Conservation (phyloP, 805 yeast genomes). For the Nakazawaea populi region DNA sequence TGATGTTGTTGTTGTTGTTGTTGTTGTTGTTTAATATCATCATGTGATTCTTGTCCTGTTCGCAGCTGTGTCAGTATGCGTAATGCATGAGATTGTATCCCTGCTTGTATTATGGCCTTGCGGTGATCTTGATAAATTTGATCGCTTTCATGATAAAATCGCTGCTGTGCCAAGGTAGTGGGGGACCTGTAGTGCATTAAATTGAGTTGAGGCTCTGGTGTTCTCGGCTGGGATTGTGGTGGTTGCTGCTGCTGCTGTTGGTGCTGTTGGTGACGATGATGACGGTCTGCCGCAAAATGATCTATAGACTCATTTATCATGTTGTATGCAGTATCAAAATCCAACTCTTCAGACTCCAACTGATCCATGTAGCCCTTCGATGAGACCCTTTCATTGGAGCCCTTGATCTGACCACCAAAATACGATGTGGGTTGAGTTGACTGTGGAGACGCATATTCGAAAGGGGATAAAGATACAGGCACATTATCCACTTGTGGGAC, state of each 20-base stretch:
- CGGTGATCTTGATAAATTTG: constrained; percentile 5
- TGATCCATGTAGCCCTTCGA: neutral
- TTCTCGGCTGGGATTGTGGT: neutral
- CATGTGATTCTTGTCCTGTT: neutral
- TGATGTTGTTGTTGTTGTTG: neutral
- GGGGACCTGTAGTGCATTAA: constrained; percentile 2
- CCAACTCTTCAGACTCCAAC: constrained; percentile 16
- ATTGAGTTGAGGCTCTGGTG: constrained; percentile 7
- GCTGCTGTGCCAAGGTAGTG: constrained; percentile 1
- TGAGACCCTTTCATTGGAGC: neutral
- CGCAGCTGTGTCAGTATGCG: neutral
- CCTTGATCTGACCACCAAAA: neutral
- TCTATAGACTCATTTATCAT: constrained; percentile 21
- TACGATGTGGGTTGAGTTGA: neutral
- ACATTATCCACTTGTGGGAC: neutral
- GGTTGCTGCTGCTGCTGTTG: neutral
- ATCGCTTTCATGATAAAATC: neutral
- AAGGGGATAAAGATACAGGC: constrained; percentile 8
- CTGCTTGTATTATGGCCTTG: constrained; percentile 10
- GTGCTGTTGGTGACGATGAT: no score
- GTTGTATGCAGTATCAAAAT: constrained; percentile 30
- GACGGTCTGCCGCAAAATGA: neutral
- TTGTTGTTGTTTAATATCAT: neutral
- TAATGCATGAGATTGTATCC: neutral
- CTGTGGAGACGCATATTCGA: constrained; percentile 5